Base-by-base conservation (phyloP, 768 basidiomycete species). In the Boletus rubescentipes region DNA sequence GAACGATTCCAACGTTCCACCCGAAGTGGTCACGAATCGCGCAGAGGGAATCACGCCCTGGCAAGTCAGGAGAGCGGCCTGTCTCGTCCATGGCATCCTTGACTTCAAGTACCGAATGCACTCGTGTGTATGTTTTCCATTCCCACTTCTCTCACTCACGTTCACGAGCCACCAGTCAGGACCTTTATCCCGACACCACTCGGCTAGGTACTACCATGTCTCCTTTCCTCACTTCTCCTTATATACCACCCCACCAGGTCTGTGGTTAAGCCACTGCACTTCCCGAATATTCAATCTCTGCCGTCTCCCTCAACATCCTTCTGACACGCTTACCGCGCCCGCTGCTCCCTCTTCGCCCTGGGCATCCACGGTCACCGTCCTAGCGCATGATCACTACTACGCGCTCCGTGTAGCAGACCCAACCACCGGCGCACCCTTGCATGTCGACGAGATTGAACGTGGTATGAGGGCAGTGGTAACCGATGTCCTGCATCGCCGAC, bases 1-100 rank as follows among this genome's bases (percentile, higher is more conserved):
- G 39, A 85, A 95, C 56, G 93, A 97, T 70, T 65, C 78, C 3
- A 73, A 64, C 18, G 78, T 90, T 39, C 93, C 87, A 9, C 70
- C 65, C 8, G 43, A 63, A 2, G 68, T 73, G 7, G 51, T 70
- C 31, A 59, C 51, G 1, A 61, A 59, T 50, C 39, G 34, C 14
- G 61, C 64, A 49, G 68, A 64, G n/a, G 72, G 72, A 36, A 72
- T 88, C 46, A 89, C 86, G 0, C 78, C 83, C 16, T 93, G 92
- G 91, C 95, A 98, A 69, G 73, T 95, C 45, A 79, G 89, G 63
- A 77, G 92, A 40, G 88, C 93, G 0, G 86, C 93, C 14, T 95
- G 91, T 86, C 73, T 97, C 12, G 74, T 86, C 15, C 77, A 85
- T 65, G 79, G 92, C 45, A 75, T 85, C 40, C 67, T 94, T 20